phyloP scores from a whole-genome alignment of 164 flowering plant species.

The Litsea cubeba region DNA sequence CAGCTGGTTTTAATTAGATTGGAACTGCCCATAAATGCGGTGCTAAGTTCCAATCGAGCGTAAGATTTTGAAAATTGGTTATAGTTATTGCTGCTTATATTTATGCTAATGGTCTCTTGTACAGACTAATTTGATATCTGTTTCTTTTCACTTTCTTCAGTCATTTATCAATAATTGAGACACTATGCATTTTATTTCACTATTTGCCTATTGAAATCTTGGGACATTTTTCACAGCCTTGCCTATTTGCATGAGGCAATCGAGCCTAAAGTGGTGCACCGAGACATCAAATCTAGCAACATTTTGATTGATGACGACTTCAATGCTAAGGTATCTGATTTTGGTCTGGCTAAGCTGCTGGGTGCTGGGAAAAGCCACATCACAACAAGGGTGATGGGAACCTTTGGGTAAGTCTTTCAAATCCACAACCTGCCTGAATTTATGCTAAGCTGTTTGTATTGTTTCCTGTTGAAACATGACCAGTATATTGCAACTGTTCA shows the following conservation, averaged over 20 bases:
- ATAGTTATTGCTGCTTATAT: background rate
- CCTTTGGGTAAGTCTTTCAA: slow-evolving; percentile 61
- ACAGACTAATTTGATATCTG: too few relatives aligned
- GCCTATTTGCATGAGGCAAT: slow-evolving; percentile 91
- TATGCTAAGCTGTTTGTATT: background rate
- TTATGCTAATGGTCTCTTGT: background rate
- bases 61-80: background rate
- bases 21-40: background rate
- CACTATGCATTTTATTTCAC: background rate
- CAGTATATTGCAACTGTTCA: background rate
- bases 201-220: background rate
- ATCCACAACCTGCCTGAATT: background rate
- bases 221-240: slow-evolving; percentile 42
- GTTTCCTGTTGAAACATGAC: background rate
- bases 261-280: slow-evolving; percentile 87
- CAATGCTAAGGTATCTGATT: slow-evolving; percentile 85
- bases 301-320: slow-evolving; percentile 79
- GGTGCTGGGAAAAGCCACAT: slow-evolving; percentile 88
- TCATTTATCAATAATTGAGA: background rate
- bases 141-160: background rate
- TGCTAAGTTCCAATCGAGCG: background rate
- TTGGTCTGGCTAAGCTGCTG: slow-evolving; percentile 84
- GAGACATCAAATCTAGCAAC: slow-evolving; percentile 91
- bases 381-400: slow-evolving; percentile 94
- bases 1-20: background rate